Conservation (phyloP, 371 early-diverging fungal species). For the Mortierella sp. region DNA sequence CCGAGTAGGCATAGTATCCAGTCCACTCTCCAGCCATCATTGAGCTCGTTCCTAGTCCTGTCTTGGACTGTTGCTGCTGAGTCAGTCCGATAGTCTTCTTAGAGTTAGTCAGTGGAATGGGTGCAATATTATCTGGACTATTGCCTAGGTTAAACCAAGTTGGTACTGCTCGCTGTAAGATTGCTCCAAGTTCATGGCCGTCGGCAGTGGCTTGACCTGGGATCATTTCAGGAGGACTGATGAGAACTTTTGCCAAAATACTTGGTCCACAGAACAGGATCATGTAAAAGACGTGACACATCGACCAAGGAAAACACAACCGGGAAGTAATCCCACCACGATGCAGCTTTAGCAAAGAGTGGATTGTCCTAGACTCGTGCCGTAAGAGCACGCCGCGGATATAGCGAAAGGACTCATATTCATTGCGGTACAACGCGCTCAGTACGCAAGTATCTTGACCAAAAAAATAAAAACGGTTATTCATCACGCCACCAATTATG, state of each 20-base stretch:
- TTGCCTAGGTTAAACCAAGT: slow-evolving; percentile 21
- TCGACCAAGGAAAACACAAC: slow-evolving; percentile 18
- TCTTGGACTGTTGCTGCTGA: not conserved
- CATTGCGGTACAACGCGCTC: slow-evolving; percentile 11
- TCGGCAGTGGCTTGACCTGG: not conserved
- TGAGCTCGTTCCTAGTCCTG: not conserved
- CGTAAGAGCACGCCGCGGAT: slow-evolving; percentile 6
- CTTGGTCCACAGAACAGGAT: slow-evolving; percentile 20
- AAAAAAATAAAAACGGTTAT: not conserved
- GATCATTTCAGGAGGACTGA: not conserved
- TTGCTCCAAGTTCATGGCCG: not conserved
- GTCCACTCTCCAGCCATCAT: slow-evolving; percentile 12
- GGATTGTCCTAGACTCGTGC: not conserved
- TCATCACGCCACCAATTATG: not conserved
- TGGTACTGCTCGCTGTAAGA: not conserved
- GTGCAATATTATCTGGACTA: not conserved
- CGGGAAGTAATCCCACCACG: not conserved
- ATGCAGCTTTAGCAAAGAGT: not conserved
- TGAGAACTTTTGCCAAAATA: slow-evolving; percentile 3
- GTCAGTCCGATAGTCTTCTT: not conserved
- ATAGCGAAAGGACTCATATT: slow-evolving; percentile 6
- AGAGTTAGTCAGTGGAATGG: slow-evolving; percentile 13
- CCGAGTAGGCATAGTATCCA: slow-evolving; percentile 23
- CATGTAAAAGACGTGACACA: slow-evolving; percentile 17
- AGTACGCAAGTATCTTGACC: slow-evolving; percentile 11